Conservation (phyloP, 1,284 basidiomycete genomes). For the Apiotrichum gamsii region DNA sequence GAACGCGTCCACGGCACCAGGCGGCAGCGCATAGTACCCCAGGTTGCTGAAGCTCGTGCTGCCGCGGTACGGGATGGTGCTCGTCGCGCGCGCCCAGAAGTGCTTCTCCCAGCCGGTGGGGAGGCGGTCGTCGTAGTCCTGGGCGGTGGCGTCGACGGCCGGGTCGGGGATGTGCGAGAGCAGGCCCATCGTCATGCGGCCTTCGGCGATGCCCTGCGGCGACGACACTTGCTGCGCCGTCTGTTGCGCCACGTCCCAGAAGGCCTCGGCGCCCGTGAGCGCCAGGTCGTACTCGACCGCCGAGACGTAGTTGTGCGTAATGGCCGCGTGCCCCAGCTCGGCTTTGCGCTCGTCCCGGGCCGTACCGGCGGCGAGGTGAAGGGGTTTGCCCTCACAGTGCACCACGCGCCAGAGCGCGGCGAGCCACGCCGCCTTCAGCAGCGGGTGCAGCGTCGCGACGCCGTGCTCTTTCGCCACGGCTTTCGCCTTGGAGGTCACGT, state of each 20-base stretch:
- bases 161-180: constrained; percentile 33
- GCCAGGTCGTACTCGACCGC: constrained; percentile 6
- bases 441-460: constrained; percentile 32
- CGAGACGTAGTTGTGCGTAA: constrained; percentile 33
- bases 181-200: constrained; percentile 26
- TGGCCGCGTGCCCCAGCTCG: constrained; percentile 19
- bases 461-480: constrained; percentile 15
- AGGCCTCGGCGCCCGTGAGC: constrained; percentile 8
- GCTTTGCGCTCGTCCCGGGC: constrained; percentile 26
- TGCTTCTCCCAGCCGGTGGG: constrained; percentile 41
- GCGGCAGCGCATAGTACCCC: constrained; percentile 22
- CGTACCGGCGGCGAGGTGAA: constrained; percentile 3
- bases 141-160: neutral
- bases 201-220: constrained; percentile 8
- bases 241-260: constrained; percentile 21
- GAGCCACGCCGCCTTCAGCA: constrained; percentile 26
- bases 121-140: constrained; percentile 11
- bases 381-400: neutral
- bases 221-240: neutral
- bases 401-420: constrained; percentile 27
- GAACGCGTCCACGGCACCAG: constrained; percentile 22
- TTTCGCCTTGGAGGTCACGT: constrained; percentile 19
- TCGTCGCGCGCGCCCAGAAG: constrained; percentile 18
- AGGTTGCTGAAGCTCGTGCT: constrained; percentile 36
- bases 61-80: constrained; percentile 12